These are phyloP conservation scores for Fonsecaea erecta DNA, from an alignment of 2,329 filamentous ascomycete species.

Conservation along the genomic window DNA sequence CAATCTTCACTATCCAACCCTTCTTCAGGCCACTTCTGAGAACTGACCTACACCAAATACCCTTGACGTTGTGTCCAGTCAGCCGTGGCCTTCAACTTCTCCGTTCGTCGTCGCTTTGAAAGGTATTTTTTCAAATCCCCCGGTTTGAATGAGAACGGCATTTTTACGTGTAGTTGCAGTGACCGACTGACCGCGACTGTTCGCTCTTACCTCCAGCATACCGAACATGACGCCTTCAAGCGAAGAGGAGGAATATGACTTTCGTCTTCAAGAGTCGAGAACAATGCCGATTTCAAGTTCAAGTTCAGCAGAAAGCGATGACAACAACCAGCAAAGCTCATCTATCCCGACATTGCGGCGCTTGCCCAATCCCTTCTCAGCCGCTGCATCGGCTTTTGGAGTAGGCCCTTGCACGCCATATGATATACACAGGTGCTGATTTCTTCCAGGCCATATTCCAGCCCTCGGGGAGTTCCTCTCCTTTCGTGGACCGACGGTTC, in stretches of 20 bases:
- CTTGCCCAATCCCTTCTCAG: slow-evolving; percentile 2
- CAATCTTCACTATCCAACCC: neutral
- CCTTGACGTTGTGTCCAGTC: neutral
- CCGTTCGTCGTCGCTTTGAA: neutral
- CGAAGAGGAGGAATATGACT: neutral
- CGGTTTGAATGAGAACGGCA: neutral
- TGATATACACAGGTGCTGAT: neutral
- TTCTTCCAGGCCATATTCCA: neutral
- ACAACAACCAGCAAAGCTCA: neutral
- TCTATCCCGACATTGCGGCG: neutral
- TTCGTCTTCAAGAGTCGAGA: neutral
- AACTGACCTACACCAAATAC: neutral
- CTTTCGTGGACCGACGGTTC: neutral
- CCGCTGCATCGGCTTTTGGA: neutral
- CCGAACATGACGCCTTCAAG: neutral
- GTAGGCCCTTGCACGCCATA: neutral
- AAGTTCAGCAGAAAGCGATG: neutral
- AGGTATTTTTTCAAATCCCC: neutral
- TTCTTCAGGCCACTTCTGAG: neutral
- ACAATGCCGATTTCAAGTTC: neutral
- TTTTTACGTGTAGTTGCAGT: neutral
- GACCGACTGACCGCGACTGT: neutral
- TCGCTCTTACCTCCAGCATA: neutral
- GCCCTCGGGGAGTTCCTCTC: neutral
- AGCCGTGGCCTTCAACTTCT: neutral